These are phyloP conservation scores for Coemansia interrupta DNA, from an alignment of 192 early-diverging fungal species.

Conservation along the genomic window DNA sequence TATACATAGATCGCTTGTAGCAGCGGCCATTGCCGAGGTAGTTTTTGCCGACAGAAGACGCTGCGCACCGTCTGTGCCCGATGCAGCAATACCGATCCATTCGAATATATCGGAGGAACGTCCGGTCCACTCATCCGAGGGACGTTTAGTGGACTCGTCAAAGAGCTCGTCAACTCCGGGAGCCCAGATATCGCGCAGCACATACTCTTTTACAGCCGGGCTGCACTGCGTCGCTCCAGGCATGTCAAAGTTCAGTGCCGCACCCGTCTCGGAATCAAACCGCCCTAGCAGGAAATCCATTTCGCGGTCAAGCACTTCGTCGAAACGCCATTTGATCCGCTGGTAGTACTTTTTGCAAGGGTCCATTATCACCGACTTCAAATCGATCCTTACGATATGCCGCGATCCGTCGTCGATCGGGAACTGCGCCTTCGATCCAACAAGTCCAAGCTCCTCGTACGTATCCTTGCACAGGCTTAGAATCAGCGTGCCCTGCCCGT, in stretches of 20 bases:
- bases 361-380: conserved; percentile 20
- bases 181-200: neutral
- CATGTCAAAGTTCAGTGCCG: conserved; percentile 25
- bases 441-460: conserved; percentile 33
- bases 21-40: neutral
- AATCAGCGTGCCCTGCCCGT: conserved; percentile 30
- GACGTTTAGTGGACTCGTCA: neutral
- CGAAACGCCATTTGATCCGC: conserved; percentile 19
- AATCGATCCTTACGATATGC: conserved; percentile 29
- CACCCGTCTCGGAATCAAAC: conserved; percentile 20
- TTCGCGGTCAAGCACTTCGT: conserved; percentile 15
- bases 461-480: conserved; percentile 48
- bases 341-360: conserved; percentile 37
- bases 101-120: conserved; percentile 32
- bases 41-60: neutral
- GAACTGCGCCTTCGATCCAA: conserved; percentile 25
- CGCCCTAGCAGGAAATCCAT: conserved; percentile 26
- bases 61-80: neutral
- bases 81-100: conserved; percentile 38
- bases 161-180: conserved; percentile 12
- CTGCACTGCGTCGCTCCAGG: conserved; percentile 13
- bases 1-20: conserved; percentile 2
- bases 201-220: neutral
- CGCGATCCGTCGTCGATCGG: conserved; percentile 36
- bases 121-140: conserved; percentile 27